Percentiles rank a stretch among this genome's conserved stretches.
phyloP scores from a whole-genome alignment of 257 asterid genomes.

The Penstemon barbatus region DNA sequence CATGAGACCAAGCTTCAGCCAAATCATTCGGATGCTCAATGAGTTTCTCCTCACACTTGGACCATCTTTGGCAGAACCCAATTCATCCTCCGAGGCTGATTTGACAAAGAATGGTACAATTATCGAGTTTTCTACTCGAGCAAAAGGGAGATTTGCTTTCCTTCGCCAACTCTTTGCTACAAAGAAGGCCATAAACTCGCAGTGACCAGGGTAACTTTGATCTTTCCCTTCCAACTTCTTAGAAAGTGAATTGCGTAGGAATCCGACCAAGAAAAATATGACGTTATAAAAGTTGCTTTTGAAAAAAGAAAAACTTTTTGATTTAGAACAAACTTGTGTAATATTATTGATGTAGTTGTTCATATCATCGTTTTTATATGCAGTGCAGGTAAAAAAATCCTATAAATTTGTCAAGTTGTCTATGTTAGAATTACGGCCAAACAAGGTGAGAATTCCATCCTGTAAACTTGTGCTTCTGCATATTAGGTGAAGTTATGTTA shows the following conservation, averaged over 20 bases:
- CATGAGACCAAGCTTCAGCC: conserved; percentile 88
- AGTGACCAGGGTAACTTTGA: conserved; percentile 29
- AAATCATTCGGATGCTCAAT: conserved; percentile 83
- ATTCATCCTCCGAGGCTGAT: conserved; percentile 43
- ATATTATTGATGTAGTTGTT: conserved; percentile 14
- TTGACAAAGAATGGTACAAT: conserved; percentile 54
- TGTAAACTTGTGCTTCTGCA: no score
- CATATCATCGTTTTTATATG: conserved; percentile 3
- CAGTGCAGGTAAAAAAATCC: not conserved
- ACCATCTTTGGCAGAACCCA: conserved; percentile 43
- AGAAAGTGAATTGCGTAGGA: not conserved
- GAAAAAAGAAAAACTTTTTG: not conserved
- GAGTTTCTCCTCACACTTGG: conserved; percentile 61
- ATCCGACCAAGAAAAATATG: no score
- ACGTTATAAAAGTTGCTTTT: no score
- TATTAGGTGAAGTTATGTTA: no score
- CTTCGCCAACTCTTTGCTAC: conserved; percentile 87
- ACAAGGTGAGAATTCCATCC: no score
- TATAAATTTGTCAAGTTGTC: not conserved
- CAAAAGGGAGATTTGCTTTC: conserved; percentile 85
- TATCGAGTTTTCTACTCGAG: conserved; percentile 69
- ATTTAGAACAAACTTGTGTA: conserved; percentile 24
- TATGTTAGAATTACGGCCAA: no score
- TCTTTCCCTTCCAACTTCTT: conserved; percentile 12
- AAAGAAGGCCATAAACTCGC: conserved; percentile 75